A percentile compares a stretch with the other conserved stretches of the same genome.
Conservation (phyloP, 225 moss, liverwort and hornwort genomes). For the Bryoerythrophyllum caledonicum region DNA sequence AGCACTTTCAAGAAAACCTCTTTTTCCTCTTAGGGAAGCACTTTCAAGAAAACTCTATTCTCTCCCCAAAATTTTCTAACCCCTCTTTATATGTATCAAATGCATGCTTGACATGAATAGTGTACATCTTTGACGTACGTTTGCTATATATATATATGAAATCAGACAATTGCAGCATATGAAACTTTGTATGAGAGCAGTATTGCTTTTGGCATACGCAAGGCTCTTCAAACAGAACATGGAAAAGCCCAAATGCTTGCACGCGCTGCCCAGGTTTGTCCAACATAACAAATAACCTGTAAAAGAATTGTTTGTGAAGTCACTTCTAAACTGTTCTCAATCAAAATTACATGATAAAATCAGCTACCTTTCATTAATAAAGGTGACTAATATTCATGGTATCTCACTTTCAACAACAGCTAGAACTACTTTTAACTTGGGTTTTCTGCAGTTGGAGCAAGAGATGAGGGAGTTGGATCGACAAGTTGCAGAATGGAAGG, state of each 20-base stretch:
- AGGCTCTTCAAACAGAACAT: constrained; percentile 89
- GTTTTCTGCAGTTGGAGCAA: constrained; percentile 63
- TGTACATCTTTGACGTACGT: not conserved
- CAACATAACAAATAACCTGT: too few relatives aligned
- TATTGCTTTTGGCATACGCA: constrained; percentile 84
- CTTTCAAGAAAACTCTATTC: too few relatives aligned
- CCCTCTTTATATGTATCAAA: too few relatives aligned
- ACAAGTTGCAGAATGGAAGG: constrained; percentile 94
- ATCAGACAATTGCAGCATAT: constrained; percentile 89
- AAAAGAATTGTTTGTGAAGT: not conserved
- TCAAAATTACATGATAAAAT: too few relatives aligned
- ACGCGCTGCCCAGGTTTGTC: constrained; percentile 67
- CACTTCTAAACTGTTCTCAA: too few relatives aligned
- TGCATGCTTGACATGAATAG: too few relatives aligned
- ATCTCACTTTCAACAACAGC: too few relatives aligned
- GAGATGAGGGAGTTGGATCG: constrained; percentile 77
- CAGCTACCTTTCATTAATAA: too few relatives aligned
- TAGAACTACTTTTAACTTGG: not conserved
- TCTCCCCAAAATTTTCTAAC: too few relatives aligned
- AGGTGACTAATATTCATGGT: too few relatives aligned
- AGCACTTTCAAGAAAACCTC: too few relatives aligned
- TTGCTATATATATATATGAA: constrained; percentile 12
- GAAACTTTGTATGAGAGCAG: constrained; percentile 92
- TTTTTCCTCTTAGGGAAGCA: too few relatives aligned
- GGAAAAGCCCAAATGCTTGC: constrained; percentile 82